Evolutionary conservation across 306 rosid genomes (phyloP).

Genomic region (Boehmeria nivea): DNA sequence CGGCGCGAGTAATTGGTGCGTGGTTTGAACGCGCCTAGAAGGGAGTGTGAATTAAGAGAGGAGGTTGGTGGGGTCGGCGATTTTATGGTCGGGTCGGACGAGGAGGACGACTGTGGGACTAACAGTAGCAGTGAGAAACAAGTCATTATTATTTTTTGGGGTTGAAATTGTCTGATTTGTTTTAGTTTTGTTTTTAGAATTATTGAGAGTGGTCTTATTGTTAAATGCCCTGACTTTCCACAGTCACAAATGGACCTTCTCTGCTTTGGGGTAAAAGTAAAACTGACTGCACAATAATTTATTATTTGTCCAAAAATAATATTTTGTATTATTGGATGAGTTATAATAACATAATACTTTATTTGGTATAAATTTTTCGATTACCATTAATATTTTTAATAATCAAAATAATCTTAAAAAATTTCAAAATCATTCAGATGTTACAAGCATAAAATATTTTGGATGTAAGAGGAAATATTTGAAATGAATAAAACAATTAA

Average conservation of each 20-base stretch:
- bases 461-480: too few species aligned
- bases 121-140: background rate
- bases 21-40: constrained; percentile 13
- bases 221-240: background rate
- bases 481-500: too few species aligned
- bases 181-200: background rate
- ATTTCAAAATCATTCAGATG: too few species aligned
- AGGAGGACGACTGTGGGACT: constrained; percentile 2
- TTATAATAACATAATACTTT: too few species aligned
- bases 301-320: too few species aligned
- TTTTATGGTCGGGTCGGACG: constrained; percentile 1
- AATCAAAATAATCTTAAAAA: too few species aligned
- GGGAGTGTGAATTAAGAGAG: background rate
- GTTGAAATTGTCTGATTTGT: background rate
- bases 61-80: constrained; percentile 4
- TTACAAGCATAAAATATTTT: too few species aligned
- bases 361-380: too few species aligned
- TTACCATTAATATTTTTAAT: too few species aligned
- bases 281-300: too few species aligned
- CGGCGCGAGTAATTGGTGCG: background rate
- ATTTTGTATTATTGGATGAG: too few species aligned
- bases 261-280: background rate
- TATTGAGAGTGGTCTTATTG: background rate
- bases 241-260: background rate
- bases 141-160: background rate